Percentiles rank a stretch among this genome's conserved stretches.
Evolutionary conservation across 129 eudicot genomes (phyloP).

Genomic region (Centella asiatica): DNA sequence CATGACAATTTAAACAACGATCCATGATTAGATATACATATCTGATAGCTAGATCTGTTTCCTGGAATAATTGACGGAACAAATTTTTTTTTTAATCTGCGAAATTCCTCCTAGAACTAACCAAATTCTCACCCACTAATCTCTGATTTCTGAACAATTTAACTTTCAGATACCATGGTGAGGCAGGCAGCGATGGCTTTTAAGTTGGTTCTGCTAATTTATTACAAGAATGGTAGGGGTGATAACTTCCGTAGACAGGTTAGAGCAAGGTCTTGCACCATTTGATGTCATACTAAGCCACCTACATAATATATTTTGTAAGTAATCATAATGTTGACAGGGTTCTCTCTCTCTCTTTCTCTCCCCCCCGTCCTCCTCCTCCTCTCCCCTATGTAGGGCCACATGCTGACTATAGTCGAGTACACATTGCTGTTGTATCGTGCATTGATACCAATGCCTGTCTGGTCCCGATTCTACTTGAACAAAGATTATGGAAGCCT

Average conservation of each 20-base stretch:
- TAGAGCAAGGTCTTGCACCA: conserved; percentile 5
- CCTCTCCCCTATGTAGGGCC: no score
- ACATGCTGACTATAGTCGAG: conserved; percentile 67
- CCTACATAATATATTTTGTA: not conserved
- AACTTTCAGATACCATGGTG: conserved; percentile 60
- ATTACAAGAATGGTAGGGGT: conserved; percentile 66
- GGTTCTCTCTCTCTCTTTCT: not conserved
- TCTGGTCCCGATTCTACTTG: conserved; percentile 65
- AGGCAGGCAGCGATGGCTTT: conserved; percentile 77
- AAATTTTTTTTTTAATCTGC: no score
- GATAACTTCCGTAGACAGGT: conserved; percentile 87
- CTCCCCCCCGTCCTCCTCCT: no score
- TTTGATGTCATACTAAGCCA: not conserved
- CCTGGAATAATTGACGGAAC: no score
- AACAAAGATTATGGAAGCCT: conserved; percentile 77
- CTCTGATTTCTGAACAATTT: conserved; percentile 5
- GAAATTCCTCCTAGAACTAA: no score
- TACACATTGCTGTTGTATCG: conserved; percentile 51
- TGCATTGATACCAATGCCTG: conserved; percentile 62
- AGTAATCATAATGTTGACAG: not conserved
- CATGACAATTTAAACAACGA: no score
- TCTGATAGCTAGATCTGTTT: not conserved
- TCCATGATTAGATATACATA: no score
- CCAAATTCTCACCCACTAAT: no score
- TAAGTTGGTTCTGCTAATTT: conserved; percentile 67